phyloP scores from a whole-genome alignment of 768 basidiomycete species.

The Collybiopsis luxurians region DNA sequence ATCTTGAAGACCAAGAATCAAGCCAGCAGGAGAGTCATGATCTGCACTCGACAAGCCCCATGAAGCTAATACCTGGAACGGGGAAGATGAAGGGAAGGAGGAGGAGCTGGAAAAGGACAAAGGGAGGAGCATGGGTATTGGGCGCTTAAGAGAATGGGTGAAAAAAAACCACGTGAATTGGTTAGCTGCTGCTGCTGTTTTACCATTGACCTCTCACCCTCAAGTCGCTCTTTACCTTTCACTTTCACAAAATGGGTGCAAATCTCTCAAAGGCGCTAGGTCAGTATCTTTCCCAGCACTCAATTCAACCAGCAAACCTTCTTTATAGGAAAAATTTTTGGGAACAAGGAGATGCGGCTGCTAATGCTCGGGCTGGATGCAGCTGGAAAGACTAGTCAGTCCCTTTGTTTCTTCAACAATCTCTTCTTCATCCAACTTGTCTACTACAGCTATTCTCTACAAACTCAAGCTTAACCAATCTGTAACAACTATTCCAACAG shows the following conservation, averaged over 20 bases:
- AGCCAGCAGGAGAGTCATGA: neutral
- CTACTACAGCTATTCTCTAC: conserved; percentile 84
- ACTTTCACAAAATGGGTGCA: conserved; percentile 54
- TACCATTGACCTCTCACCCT: conserved; percentile 31
- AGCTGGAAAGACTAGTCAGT: conserved; percentile 96
- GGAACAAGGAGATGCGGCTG: conserved; percentile 98
- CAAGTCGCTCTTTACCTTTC: conserved; percentile 65
- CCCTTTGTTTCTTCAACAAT: neutral
- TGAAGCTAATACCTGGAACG: neutral
- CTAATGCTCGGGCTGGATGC: conserved; percentile 98
- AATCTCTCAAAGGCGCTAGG: conserved; percentile 85
- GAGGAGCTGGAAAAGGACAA: neutral
- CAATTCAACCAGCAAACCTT: neutral
- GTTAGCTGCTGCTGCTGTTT: too few species aligned
- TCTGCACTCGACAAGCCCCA: neutral
- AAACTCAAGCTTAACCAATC: conserved; percentile 99
- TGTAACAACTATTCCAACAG: conserved; percentile 97
- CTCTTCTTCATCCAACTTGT: conserved; percentile 11
- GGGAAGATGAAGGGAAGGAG: neutral
- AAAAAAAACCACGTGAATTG: too few species aligned
- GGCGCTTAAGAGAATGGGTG: neutral
- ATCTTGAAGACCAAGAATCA: neutral
- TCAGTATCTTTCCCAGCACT: conserved; percentile 27
- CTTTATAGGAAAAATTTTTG: conserved; percentile 81
- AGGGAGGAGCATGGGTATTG: neutral